Percentiles rank a stretch among this genome's conserved stretches.
These are phyloP conservation scores for Binderoboletus segoi DNA, from an alignment of 1,284 basidiomycete genomes.

Conservation along the genomic window DNA sequence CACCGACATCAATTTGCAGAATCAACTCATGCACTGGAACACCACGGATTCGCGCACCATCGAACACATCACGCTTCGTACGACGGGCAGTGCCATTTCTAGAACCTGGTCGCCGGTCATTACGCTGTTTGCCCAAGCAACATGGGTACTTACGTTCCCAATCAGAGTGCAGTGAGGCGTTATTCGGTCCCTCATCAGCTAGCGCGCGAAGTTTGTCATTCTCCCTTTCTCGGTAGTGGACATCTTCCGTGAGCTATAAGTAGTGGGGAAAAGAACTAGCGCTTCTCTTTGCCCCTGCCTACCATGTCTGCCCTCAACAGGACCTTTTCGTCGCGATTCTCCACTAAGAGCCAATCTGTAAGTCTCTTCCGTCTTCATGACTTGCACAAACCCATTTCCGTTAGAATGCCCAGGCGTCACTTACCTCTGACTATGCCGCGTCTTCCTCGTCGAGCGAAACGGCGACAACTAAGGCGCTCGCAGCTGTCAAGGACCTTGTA, in stretches of 20 bases:
- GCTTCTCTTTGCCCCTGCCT: conserved; percentile 7
- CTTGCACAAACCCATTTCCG: not conserved
- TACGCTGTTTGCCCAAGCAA: conserved; percentile 4
- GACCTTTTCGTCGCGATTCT: conserved; percentile 34
- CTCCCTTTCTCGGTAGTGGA: conserved; percentile 22
- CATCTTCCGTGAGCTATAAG: conserved; percentile 27
- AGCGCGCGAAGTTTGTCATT: conserved; percentile 10
- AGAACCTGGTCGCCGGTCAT: not conserved
- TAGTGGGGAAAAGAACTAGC: not conserved
- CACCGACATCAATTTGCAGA: not conserved
- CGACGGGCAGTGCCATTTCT: not conserved
- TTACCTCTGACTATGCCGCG: conserved; percentile 16
- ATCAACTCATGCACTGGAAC: not conserved
- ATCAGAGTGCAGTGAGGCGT: conserved; percentile 7
- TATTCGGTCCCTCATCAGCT: conserved; percentile 27
- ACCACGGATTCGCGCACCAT: not conserved
- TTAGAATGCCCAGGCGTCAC: conserved; percentile 14
- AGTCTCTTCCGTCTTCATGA: not conserved
- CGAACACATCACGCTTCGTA: not conserved
- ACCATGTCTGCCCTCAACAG: conserved; percentile 33
- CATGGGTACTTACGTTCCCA: not conserved
- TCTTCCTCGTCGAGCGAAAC: conserved; percentile 19
- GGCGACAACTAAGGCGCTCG: conserved; percentile 27
- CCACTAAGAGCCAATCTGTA: conserved; percentile 31
- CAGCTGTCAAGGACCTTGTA: conserved; percentile 37